Conservation (phyloP, 495 filamentous ascomycete species). For the Glonium stellatum region DNA sequence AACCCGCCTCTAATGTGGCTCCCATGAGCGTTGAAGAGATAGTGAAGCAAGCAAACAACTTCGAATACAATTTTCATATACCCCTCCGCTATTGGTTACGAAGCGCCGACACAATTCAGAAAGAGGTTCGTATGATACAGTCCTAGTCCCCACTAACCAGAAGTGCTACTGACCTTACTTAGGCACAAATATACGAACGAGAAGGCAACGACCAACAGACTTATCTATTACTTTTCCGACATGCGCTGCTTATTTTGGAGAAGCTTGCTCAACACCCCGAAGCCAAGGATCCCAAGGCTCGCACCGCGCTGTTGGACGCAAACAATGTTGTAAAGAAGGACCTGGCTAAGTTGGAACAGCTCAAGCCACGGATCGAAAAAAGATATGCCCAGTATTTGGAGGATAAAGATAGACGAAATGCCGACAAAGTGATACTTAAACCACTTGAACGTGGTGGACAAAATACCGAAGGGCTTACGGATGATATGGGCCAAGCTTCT, state of each 20-base stretch:
- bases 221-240: constrained; percentile 78
- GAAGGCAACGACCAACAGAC: constrained; percentile 83
- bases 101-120: constrained; percentile 66
- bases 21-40: constrained; percentile 72
- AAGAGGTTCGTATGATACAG: constrained; percentile 54
- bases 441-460: constrained; percentile 28
- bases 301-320: constrained; percentile 43
- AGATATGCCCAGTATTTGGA: constrained; percentile 55
- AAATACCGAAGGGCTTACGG: not conserved
- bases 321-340: constrained; percentile 49
- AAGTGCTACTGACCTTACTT: constrained; percentile 5
- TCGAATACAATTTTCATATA: constrained; percentile 69
- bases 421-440: constrained; percentile 22
- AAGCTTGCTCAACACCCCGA: constrained; percentile 41
- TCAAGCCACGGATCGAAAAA: constrained; percentile 62
- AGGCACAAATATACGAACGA: constrained; percentile 72
- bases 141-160: not conserved
- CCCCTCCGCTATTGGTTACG: constrained; percentile 74
- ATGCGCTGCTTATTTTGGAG: constrained; percentile 55
- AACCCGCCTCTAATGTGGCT: constrained; percentile 7
- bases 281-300: constrained; percentile 42
- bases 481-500: constrained; percentile 1
- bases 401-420: constrained; percentile 41
- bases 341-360: constrained; percentile 52
- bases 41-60: constrained; percentile 60